Evolutionary conservation across 2,329 filamentous ascomycete species (phyloP).

Genomic region (Tolypocladium amazonense): DNA sequence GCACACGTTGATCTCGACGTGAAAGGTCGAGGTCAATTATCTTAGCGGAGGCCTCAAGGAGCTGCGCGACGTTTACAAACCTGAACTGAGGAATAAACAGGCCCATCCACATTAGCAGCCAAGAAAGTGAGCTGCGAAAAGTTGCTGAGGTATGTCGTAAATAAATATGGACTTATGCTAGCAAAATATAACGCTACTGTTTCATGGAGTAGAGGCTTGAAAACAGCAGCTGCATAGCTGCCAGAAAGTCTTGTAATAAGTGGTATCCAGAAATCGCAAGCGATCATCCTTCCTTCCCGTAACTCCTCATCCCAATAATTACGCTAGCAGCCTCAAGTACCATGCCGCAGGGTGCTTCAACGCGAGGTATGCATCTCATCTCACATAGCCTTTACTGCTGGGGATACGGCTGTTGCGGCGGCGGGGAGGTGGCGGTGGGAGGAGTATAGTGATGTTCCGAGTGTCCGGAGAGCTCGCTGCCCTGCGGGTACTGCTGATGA

Average conservation of each 20-base stretch:
- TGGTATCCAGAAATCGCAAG: neutral
- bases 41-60: too few relatives aligned
- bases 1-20: too few relatives aligned
- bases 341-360: neutral
- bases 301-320: neutral
- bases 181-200: too few relatives aligned
- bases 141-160: neutral
- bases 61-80: too few relatives aligned
- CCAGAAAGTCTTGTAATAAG: neutral
- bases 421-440: neutral
- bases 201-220: neutral
- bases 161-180: neutral
- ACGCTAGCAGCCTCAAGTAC: neutral
- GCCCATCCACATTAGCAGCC: neutral
- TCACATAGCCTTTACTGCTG: neutral
- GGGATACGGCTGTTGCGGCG: slow-evolving; percentile 1
- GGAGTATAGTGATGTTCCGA: neutral
- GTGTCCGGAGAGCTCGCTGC: slow-evolving; percentile 1
- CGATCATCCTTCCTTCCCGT: neutral
- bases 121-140: neutral
- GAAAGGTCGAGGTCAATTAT: too few relatives aligned
- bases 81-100: neutral
- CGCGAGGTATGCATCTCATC: too few relatives aligned
- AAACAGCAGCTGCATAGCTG: neutral
- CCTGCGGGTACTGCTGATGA: slow-evolving; percentile 11